Evolutionary conservation across 2,329 filamentous ascomycete species (phyloP).

Genomic region (Geosmithia morbida): DNA sequence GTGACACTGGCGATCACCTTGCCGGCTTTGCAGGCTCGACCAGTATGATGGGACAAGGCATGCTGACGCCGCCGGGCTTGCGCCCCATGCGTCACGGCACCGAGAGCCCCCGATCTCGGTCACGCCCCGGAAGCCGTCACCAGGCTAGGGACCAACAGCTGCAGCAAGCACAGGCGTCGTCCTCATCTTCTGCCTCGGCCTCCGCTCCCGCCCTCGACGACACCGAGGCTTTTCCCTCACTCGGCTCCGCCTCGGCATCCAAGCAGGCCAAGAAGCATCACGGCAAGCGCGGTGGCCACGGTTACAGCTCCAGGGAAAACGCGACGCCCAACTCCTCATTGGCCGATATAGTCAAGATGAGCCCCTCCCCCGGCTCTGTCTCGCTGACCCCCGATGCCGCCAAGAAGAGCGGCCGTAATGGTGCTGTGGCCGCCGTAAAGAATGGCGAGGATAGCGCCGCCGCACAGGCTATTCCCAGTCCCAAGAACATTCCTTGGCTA

Average conservation of each 20-base stretch:
- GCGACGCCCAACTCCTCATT: slow-evolving; percentile 55
- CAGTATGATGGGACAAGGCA: slow-evolving; percentile 34
- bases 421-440: slow-evolving; percentile 48
- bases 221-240: slow-evolving; percentile 84
- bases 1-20: slow-evolving; percentile 44
- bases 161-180: neutral
- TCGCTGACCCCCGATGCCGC: slow-evolving; percentile 44
- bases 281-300: slow-evolving; percentile 77
- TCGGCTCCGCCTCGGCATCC: slow-evolving; percentile 54
- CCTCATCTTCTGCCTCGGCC: slow-evolving; percentile 20
- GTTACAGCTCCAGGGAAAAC: slow-evolving; percentile 54
- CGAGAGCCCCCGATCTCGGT: slow-evolving; percentile 57
- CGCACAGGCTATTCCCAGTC: slow-evolving; percentile 70
- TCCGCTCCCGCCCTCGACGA: slow-evolving; percentile 74
- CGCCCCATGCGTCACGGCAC: slow-evolving; percentile 41
- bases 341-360: slow-evolving; percentile 92
- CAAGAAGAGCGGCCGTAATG: slow-evolving; percentile 38
- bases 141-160: slow-evolving; percentile 34
- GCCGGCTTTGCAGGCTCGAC: slow-evolving; percentile 36
- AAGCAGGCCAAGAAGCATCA: slow-evolving; percentile 80
- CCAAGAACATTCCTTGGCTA: slow-evolving; percentile 90
- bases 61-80: slow-evolving; percentile 57
- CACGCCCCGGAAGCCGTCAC: slow-evolving; percentile 73
- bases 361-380: slow-evolving; percentile 62
- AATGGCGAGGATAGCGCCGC: slow-evolving; percentile 61